Evolutionary conservation across 1,284 basidiomycete genomes (phyloP), one percentile per base, ranked within the genome.

Genomic region (Tilletiaria anomala): DNA sequence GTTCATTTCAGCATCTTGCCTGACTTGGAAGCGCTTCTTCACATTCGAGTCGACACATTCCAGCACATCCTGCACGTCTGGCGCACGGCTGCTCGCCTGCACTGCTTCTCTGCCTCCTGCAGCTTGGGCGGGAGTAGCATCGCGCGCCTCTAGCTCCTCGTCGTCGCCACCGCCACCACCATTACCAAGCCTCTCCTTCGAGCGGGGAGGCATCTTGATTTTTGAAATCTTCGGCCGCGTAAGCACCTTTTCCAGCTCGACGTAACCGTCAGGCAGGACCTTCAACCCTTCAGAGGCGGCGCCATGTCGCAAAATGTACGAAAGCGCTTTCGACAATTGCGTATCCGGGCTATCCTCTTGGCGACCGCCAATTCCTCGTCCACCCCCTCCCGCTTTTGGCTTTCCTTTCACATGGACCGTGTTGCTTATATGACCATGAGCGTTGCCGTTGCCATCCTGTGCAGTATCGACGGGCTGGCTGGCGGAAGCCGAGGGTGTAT

Each of bases 301-400:
- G 0, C 83, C 83, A 67, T 91, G 86, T 3, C 85, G 75, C 4
- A 91, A 73, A 19, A 91, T 74, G 73, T 82, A 89, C 0, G 83
- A 78, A 0, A 91, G 69, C 0, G 82, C 80, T 63, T 87, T 86
- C 15, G 81, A 83, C 16, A 81, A 69, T 17, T 68, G 56, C n/a
- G 43, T 41, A 8, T 33, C 32, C 4, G 47, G 40, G n/a, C n/a
- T n/a, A n/a, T n/a, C n/a, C n/a, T n/a, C n/a, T n/a, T n/a, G n/a
- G n/a, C n/a, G n/a, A n/a, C n/a, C n/a, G n/a, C n/a, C n/a, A n/a
- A n/a, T n/a, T n/a, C n/a, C n/a, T n/a, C n/a, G n/a, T n/a, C n/a
- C n/a, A n/a, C n/a, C n/a, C n/a, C n/a, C n/a, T n/a, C n/a, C n/a
- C n/a, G n/a, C n/a, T n/a, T n/a, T n/a, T n/a, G n/a, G n/a, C n/a